These are phyloP conservation scores for Colletotrichum liriopes DNA, from an alignment of 2,329 filamentous ascomycete genomes.

Conservation along the genomic window DNA sequence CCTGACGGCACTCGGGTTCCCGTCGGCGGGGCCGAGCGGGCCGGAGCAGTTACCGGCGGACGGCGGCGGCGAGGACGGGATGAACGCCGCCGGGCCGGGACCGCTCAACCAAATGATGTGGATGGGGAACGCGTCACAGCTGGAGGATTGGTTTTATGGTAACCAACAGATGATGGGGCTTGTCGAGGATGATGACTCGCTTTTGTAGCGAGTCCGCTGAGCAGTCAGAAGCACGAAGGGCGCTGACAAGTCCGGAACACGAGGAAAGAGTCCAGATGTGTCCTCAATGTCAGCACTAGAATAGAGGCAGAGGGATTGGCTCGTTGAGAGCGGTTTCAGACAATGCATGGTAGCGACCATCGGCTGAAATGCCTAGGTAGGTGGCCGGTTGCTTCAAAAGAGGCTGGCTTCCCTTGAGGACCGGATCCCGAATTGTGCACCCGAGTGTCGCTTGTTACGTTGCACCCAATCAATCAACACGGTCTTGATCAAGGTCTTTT, in stretches of 20 bases:
- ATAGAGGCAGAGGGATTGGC: not conserved
- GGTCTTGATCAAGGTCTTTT: too few relatives aligned
- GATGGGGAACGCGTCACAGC: conserved; percentile 55
- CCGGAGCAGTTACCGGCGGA: conserved; percentile 12
- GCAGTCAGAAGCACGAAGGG: not conserved
- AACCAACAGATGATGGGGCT: conserved; percentile 57
- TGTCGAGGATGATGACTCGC: conserved; percentile 48
- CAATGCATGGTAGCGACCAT: too few relatives aligned
- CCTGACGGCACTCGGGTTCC: conserved; percentile 66
- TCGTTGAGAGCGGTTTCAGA: not conserved
- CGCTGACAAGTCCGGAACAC: not conserved
- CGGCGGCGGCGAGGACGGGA: not conserved
- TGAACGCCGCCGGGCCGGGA: conserved; percentile 34
- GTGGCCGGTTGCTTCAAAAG: not conserved
- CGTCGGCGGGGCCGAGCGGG: conserved; percentile 30
- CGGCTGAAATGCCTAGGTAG: not conserved
- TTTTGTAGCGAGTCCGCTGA: conserved; percentile 4
- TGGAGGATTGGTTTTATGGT: conserved; percentile 57
- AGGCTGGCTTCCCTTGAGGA: too few relatives aligned
- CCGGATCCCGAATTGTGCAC: not conserved
- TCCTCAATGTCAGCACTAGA: too few relatives aligned
- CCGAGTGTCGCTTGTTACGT: not conserved
- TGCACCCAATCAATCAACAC: not conserved
- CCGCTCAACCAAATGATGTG: conserved; percentile 50
- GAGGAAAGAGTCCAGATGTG: not conserved